Percentiles rank a stretch among this genome's conserved stretches.
phyloP scores from a whole-genome alignment of 2,329 filamentous ascomycete species.

The Colletotrichum phormii region DNA sequence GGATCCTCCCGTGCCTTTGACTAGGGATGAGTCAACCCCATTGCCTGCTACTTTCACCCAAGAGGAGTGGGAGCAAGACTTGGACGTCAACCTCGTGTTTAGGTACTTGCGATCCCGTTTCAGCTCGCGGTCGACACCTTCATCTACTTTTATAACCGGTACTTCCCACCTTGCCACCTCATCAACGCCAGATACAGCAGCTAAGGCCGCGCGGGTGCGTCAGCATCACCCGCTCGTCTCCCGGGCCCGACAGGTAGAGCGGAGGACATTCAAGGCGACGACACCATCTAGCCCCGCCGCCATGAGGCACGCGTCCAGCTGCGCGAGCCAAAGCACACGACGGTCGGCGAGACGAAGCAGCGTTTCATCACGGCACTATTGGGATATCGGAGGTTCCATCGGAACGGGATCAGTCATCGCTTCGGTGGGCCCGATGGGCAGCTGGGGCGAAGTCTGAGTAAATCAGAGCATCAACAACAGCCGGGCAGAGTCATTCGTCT shows the following conservation, averaged over 20 bases:
- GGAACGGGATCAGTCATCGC: slow-evolving; percentile 80
- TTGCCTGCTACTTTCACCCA: slow-evolving; percentile 61
- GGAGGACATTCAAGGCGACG: slow-evolving; percentile 67
- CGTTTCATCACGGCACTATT: slow-evolving; percentile 85
- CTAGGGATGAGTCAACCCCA: slow-evolving; percentile 29
- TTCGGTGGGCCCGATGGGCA: slow-evolving; percentile 75
- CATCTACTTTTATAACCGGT: slow-evolving; percentile 54
- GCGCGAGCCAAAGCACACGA: slow-evolving; percentile 88
- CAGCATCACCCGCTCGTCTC: slow-evolving; percentile 90
- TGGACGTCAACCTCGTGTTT: slow-evolving; percentile 93
- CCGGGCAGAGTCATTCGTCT: background rate
- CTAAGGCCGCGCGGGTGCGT: slow-evolving; percentile 84
- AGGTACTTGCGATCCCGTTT: slow-evolving; percentile 85
- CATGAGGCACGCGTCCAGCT: slow-evolving; percentile 71
- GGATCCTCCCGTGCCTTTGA: slow-evolving; percentile 23
- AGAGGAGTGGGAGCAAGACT: slow-evolving; percentile 93
- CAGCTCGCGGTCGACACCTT: slow-evolving; percentile 60
- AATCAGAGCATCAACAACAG: background rate
- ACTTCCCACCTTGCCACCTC: slow-evolving; percentile 61
- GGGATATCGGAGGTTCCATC: slow-evolving; percentile 87
- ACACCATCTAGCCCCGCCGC: slow-evolving; percentile 61
- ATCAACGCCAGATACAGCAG: slow-evolving; percentile 73
- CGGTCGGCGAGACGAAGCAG: slow-evolving; percentile 76
- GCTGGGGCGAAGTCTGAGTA: slow-evolving; percentile 79
- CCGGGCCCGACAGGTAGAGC: slow-evolving; percentile 62